A percentile compares a stretch with the other conserved stretches of the same genome.
Evolutionary conservation across 129 eudicot genomes (phyloP).

Genomic region (Heracleum sosnowskyi): DNA sequence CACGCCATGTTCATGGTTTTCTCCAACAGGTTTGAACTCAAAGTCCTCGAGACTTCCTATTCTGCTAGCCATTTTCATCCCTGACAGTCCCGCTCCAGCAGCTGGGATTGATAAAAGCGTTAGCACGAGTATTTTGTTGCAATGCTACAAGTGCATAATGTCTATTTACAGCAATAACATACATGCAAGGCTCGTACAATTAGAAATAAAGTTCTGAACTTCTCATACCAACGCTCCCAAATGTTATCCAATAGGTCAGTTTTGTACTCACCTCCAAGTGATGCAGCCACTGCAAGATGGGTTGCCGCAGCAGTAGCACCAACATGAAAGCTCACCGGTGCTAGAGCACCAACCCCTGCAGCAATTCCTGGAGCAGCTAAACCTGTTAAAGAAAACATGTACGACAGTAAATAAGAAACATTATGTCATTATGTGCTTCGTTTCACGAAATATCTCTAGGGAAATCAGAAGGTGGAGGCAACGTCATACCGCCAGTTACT

Average conservation of each 20-base stretch:
- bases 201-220: not conserved
- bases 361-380: slow-evolving; percentile 99
- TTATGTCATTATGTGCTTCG: not conserved
- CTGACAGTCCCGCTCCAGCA: slow-evolving; percentile 99
- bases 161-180: not conserved
- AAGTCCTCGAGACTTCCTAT: slow-evolving; percentile 85
- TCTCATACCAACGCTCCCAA: not conserved
- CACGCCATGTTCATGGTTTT: slow-evolving; percentile 88
- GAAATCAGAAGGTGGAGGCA: not conserved
- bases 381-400: slow-evolving; percentile 38
- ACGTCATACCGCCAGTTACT: slow-evolving; percentile 72
- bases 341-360: slow-evolving; percentile 94
- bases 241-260: not conserved
- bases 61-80: slow-evolving; percentile 95
- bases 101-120: slow-evolving; percentile 33
- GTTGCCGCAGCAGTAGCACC: slow-evolving; percentile 96
- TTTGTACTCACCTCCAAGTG: slow-evolving; percentile 74
- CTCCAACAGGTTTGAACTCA: slow-evolving; percentile 83
- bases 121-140: slow-evolving; percentile 6
- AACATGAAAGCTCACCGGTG: slow-evolving; percentile 86
- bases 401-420: slow-evolving; percentile 5
- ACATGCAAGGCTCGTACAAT: not conserved
- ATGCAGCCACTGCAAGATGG: slow-evolving; percentile 96
- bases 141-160: slow-evolving; percentile 6
- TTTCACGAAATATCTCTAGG: not conserved